These are phyloP conservation scores for Paecilomyces formosus DNA, from an alignment of 2,329 filamentous ascomycete species.

Conservation along the genomic window DNA sequence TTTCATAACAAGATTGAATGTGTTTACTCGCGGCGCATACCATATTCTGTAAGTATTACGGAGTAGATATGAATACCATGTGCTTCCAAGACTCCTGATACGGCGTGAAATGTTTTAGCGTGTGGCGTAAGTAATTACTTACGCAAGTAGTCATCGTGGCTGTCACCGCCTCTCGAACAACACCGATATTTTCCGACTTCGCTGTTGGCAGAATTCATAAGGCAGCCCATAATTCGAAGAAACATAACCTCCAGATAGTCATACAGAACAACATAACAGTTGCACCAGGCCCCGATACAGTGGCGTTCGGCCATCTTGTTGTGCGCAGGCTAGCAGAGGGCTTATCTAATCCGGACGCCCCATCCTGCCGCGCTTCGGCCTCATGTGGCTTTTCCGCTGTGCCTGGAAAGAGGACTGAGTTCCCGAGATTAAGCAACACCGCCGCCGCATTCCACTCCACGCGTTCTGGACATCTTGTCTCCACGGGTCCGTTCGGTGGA, in stretches of 20 bases:
- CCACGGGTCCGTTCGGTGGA: not conserved
- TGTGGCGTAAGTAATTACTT: not conserved
- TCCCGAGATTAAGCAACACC: constrained; percentile 1
- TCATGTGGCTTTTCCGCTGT: constrained; percentile 26
- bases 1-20: too few relatives aligned
- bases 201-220: not conserved
- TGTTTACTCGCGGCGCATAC: too few relatives aligned
- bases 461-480: not conserved
- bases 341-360: not conserved
- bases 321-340: not conserved
- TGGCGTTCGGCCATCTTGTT: not conserved
- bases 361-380: constrained; percentile 11
- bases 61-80: too few relatives aligned
- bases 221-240: not conserved
- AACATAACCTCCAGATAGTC: too few relatives aligned
- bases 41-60: too few relatives aligned
- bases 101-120: not conserved
- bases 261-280: not conserved
- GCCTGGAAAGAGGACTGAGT: constrained; percentile 7
- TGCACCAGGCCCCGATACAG: not conserved
- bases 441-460: not conserved
- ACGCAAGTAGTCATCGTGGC: not conserved
- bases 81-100: not conserved
- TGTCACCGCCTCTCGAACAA: not conserved
- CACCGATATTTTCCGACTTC: not conserved